phyloP scores from a whole-genome alignment of 306 rosid species.

The Cicer judaicum region DNA sequence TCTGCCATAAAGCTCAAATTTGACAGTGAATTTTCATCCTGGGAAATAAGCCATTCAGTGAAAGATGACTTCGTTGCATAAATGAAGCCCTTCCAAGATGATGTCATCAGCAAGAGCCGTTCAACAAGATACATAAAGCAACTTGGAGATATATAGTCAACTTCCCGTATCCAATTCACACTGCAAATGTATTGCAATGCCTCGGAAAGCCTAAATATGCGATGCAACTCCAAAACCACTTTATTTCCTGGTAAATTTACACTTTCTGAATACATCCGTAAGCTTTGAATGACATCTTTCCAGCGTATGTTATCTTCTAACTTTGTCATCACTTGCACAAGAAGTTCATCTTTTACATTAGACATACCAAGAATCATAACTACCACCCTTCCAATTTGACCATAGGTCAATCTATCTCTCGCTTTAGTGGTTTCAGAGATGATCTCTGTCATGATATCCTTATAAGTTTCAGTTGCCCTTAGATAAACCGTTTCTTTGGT shows the following conservation, averaged over 20 bases:
- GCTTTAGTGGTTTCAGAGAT: slow-evolving; percentile 42
- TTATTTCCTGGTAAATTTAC: slow-evolving; percentile 4
- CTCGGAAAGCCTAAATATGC: slow-evolving; percentile 32
- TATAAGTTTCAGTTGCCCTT: slow-evolving; percentile 47
- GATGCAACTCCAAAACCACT: slow-evolving; percentile 4
- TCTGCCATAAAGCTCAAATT: slow-evolving; percentile 6
- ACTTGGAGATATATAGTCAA: slow-evolving; percentile 64
- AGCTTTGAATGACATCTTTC: slow-evolving; percentile 51
- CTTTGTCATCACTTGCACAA: slow-evolving; percentile 21
- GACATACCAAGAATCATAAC: slow-evolving; percentile 59
- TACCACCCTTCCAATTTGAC: slow-evolving; percentile 59
- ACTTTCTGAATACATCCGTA: slow-evolving; percentile 26
- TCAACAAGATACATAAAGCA: slow-evolving; percentile 77
- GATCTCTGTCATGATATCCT: slow-evolving; percentile 39
- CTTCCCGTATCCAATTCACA: slow-evolving; percentile 38
- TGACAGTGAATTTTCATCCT: slow-evolving; percentile 39
- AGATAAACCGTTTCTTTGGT: slow-evolving; percentile 50
- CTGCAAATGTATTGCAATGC: slow-evolving; percentile 53
- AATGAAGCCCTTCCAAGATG: slow-evolving; percentile 44
- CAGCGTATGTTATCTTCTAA: slow-evolving; percentile 47
- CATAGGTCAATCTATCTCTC: slow-evolving; percentile 42
- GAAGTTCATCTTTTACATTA: slow-evolving; percentile 37
- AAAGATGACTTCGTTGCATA: slow-evolving; percentile 65
- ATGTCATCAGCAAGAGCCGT: slow-evolving; percentile 58
- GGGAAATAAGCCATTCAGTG: slow-evolving; percentile 65